Evolutionary conservation across 202 grass and related monocot genomes (phyloP), one percentile per base, ranked within the genome.

Genomic region (Hordeum pubiflorum): DNA sequence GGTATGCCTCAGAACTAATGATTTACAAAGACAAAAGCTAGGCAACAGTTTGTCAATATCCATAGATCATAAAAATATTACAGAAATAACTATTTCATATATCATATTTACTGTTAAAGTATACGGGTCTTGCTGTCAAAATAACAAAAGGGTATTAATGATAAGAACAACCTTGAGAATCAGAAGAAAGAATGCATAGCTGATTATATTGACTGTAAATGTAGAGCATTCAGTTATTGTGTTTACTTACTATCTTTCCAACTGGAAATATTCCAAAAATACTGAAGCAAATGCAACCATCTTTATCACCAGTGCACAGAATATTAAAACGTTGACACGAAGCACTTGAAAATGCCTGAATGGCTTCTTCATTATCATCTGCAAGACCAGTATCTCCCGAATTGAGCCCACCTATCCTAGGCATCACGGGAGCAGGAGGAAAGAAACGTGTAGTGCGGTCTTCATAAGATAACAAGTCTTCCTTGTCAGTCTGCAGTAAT

Each of bases 241-340:
- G 48, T 59, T 39, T 75, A 94, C 88, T 97, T 87, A 97, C 94
- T 82, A 97, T 97, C 76, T 89, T 94, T 87, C 92, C 94, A 72
- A 97, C 78, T 59, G 88, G 92, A 78, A 97, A 94, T 86, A 97
- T 97, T 85, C 92, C 94, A 84, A 97, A 97, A 79, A 97, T 93
- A 90, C 84, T 91, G 88, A 97, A 97, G 88, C 90, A 97, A 84
- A 97, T 91, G 84, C 70, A 94, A 18, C 94, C 94, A 91, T 89
- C 92, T 79, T 89, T 85, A 50, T 90, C 92, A 17, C 94, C 88
- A 70, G 88, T 94, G 76, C 88, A 94, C 46, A 97, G 82, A 63
- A 97, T 87, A 72, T 92, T 97, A 94, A 97, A 97, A 31, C 67
- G 84, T 78, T 94, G 94, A 79, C 88, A 89, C 5, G 90, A 88